Conservation (phyloP, 2,329 filamentous ascomycete genomes). For the Cephalotrichum gorgonifer region DNA sequence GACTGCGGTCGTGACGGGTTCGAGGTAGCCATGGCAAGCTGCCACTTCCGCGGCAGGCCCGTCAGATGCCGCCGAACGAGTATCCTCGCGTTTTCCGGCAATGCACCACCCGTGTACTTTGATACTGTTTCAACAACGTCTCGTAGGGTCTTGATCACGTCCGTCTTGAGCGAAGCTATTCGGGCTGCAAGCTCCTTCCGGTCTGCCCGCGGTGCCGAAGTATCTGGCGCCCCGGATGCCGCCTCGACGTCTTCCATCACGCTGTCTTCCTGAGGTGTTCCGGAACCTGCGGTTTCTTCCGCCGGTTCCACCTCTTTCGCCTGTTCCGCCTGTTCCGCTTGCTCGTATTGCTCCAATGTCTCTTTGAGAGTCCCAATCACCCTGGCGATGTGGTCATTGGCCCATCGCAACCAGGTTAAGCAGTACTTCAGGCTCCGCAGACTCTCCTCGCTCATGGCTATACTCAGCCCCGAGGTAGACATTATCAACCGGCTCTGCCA, state of each 20-base stretch:
- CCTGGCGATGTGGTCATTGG: constrained; percentile 69
- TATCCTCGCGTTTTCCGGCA: constrained; percentile 78
- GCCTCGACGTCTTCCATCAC: constrained; percentile 14
- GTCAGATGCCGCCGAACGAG: constrained; percentile 78
- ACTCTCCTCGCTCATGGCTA: constrained; percentile 85
- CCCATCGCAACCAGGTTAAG: constrained; percentile 67
- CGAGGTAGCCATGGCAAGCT: constrained; percentile 48
- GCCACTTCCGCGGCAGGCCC: constrained; percentile 75
- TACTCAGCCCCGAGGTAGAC: constrained; percentile 80
- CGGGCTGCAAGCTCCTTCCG: constrained; percentile 43
- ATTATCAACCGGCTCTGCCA: constrained; percentile 84
- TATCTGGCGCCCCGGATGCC: constrained; percentile 10
- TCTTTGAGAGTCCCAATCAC: constrained; percentile 65
- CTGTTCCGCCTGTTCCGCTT: constrained; percentile 39
- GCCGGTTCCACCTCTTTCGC: constrained; percentile 45
- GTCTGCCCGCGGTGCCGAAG: constrained; percentile 20
- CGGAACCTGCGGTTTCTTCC: constrained; percentile 2
- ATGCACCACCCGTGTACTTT: constrained; percentile 79
- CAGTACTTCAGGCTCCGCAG: constrained; percentile 78
- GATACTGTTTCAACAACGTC: constrained; percentile 77
- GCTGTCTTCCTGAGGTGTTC: constrained; percentile 9
- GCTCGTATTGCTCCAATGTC: constrained; percentile 72
- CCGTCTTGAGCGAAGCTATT: constrained; percentile 57
- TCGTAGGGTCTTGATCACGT: constrained; percentile 70
- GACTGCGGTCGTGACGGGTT: constrained; percentile 14